Conservation (phyloP, 2,329 filamentous ascomycete genomes). For the Tolypocladium inflatum region DNA sequence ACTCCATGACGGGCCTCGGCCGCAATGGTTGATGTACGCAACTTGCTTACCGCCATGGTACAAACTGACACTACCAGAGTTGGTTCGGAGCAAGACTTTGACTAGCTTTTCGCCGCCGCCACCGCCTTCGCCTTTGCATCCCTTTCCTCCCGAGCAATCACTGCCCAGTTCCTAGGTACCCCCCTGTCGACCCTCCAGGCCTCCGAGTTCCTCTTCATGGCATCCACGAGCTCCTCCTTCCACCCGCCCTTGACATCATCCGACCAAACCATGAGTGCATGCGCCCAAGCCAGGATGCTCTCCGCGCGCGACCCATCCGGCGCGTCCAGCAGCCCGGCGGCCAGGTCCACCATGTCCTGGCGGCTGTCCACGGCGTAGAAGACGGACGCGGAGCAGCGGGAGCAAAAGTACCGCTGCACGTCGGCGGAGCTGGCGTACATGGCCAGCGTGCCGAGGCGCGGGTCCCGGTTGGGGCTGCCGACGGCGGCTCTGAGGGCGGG, state of each 20-base stretch:
- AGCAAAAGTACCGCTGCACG: constrained; percentile 37
- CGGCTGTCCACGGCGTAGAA: constrained; percentile 33
- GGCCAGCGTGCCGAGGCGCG: constrained; percentile 30
- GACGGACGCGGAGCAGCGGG: constrained; percentile 33
- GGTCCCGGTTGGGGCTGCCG: constrained; percentile 15
- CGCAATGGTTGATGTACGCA: not conserved
- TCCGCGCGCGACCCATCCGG: constrained; percentile 37
- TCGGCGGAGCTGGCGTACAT: constrained; percentile 29
- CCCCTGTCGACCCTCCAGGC: constrained; percentile 9
- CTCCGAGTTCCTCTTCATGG: constrained; percentile 9
- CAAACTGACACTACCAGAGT: not conserved
- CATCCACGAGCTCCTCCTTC: constrained; percentile 6
- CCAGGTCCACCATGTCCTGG: constrained; percentile 30
- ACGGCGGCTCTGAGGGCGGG: constrained; percentile 24
- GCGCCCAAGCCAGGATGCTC: constrained; percentile 29
- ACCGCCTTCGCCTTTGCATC: not conserved
- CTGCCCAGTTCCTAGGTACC: constrained; percentile 6
- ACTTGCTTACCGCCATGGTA: not conserved
- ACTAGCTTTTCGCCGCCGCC: not conserved
- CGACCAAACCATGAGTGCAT: constrained; percentile 14
- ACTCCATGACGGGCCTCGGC: not conserved
- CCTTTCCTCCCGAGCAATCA: constrained; percentile 1
- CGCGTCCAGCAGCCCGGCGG: constrained; percentile 32
- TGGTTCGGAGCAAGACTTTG: not conserved
- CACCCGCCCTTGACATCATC: constrained; percentile 8